Percentiles rank a stretch among this genome's conserved stretches.
Evolutionary conservation across 352 stramenopile species (phyloP).

Genomic region (Pythium inflatum): DNA sequence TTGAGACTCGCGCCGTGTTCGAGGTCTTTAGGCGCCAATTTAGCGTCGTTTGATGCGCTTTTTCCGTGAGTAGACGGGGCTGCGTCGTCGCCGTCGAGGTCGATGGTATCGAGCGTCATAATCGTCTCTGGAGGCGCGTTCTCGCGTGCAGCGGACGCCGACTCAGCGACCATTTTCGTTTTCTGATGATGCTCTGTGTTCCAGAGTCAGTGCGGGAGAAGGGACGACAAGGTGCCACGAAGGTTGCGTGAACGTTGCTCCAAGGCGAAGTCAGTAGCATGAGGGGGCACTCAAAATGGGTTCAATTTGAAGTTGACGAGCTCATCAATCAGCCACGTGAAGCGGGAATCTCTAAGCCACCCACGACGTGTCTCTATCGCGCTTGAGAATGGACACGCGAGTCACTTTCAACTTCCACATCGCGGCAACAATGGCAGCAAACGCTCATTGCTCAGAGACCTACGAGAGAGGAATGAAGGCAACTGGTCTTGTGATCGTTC

Average conservation of each 20-base stretch:
- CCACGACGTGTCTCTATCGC: no score
- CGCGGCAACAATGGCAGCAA: no score
- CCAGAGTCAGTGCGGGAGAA: slow-evolving; percentile 8
- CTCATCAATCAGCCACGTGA: no score
- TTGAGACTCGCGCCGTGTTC: slow-evolving; percentile 10
- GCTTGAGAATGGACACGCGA: no score
- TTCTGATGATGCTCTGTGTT: neutral
- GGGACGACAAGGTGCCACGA: neutral
- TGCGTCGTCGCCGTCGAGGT: neutral
- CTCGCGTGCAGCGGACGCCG: neutral
- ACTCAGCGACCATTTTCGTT: slow-evolving; percentile 11
- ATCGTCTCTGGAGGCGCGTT: neutral
- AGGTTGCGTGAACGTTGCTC: neutral
- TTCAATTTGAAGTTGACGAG: neutral
- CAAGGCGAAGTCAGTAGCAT: no score
- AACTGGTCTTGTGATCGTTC: no score
- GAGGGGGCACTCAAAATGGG: neutral
- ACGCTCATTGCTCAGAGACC: no score
- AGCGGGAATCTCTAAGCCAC: no score
- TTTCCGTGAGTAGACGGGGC: neutral
- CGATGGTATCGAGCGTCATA: slow-evolving; percentile 12
- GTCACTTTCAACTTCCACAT: no score
- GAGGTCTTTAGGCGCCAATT: slow-evolving; percentile 12
- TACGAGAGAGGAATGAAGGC: no score
- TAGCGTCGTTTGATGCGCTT: neutral